phyloP scores from a whole-genome alignment of 805 yeast genomes.

The Sugiyamaella mastotermitis region DNA sequence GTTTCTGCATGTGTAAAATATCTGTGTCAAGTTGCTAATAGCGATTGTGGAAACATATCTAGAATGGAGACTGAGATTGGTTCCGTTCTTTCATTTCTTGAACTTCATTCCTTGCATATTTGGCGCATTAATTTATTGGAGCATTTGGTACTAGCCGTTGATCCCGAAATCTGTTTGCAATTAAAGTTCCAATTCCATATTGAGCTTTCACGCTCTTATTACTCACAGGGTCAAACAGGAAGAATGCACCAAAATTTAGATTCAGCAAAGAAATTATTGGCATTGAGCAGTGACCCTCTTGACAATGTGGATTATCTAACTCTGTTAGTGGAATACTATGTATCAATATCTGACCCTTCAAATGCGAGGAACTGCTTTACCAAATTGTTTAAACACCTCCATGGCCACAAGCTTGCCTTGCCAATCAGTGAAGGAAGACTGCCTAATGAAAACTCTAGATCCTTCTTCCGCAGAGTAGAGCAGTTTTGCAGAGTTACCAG shows the following conservation, averaged over 20 bases:
- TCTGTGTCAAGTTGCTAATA: conserved; percentile 1
- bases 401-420: neutral
- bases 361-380: neutral
- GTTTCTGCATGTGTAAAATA: no score
- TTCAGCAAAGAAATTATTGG: neutral
- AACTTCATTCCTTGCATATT: conserved; percentile 1
- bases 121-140: conserved; percentile 1
- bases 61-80: neutral
- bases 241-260: neutral
- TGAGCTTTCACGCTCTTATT: conserved; percentile 1
- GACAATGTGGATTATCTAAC: neutral
- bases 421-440: conserved; percentile 3
- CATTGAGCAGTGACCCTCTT: neutral
- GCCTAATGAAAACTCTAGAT: neutral
- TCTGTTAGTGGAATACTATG: neutral
- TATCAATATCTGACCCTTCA: neutral
- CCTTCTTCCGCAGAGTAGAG: conserved; percentile 1
- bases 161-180: neutral
- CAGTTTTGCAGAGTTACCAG: conserved; percentile 1
- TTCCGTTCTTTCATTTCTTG: neutral
- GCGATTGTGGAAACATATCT: neutral
- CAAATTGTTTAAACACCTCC: neutral
- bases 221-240: neutral
- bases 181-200: neutral
- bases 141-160: neutral